A percentile compares a stretch with the other conserved stretches of the same genome.
Conservation (phyloP, 805 yeast genomes). For the Myxozyma sirexii region DNA sequence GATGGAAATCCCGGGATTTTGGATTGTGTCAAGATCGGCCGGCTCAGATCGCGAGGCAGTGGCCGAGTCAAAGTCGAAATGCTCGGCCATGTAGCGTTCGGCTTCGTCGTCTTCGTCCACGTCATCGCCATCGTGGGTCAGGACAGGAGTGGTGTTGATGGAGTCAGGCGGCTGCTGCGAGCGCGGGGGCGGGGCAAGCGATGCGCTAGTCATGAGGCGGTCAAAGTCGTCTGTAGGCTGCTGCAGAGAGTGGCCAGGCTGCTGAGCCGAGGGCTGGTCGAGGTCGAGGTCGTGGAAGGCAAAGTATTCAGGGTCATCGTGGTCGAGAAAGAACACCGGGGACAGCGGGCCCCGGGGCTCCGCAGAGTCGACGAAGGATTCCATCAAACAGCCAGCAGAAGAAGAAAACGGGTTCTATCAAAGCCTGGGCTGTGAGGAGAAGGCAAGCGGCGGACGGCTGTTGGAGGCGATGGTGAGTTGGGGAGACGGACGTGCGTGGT, state of each 20-base stretch:
- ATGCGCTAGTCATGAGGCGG: not conserved
- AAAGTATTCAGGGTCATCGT: slow-evolving; percentile 25
- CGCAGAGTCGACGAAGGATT: slow-evolving; percentile 19
- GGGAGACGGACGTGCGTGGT: slow-evolving; percentile 1
- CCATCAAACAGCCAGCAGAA: slow-evolving; percentile 1
- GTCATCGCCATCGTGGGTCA: slow-evolving; percentile 27
- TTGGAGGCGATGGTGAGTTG: not conserved
- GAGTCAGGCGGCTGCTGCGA: slow-evolving; percentile 6
- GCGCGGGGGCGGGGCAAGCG: not conserved
- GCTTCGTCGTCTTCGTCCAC: slow-evolving; percentile 24
- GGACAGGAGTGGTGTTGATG: slow-evolving; percentile 18
- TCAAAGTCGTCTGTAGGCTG: not conserved
- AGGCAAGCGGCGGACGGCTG: not conserved
- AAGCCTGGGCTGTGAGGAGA: not conserved
- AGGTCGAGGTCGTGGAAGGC: slow-evolving; percentile 28
- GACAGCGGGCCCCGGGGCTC: slow-evolving; percentile 10
- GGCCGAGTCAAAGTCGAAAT: slow-evolving; percentile 30
- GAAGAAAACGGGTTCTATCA: not conserved
- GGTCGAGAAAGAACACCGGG: slow-evolving; percentile 18
- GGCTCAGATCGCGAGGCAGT: slow-evolving; percentile 2
- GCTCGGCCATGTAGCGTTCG: slow-evolving; percentile 27
- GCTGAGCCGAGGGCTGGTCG: slow-evolving; percentile 7
- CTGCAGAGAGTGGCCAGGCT: not conserved
- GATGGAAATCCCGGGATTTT: slow-evolving; percentile 9
- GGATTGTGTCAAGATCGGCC: not conserved